phyloP scores from a whole-genome alignment of 176 grass and related monocot species.

The Chloris gayana region DNA sequence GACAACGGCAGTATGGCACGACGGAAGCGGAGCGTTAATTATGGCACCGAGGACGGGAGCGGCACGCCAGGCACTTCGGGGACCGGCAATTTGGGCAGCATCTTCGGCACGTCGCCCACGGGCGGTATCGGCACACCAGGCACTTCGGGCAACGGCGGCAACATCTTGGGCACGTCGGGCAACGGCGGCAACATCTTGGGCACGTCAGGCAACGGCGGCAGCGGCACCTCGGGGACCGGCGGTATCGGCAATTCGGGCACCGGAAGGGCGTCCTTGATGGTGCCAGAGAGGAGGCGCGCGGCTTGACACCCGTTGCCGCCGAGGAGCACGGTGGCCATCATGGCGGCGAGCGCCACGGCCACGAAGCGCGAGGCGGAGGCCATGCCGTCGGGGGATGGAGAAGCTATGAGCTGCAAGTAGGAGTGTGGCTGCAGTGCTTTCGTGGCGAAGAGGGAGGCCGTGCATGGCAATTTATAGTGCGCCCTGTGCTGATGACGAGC shows the following conservation, averaged over 20 bases:
- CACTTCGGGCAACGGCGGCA: neutral
- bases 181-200: neutral
- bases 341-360: slow-evolving; percentile 21
- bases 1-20: neutral
- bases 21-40: neutral
- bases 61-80: neutral
- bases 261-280: neutral
- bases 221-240: neutral
- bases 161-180: neutral
- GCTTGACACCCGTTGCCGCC: slow-evolving; percentile 23
- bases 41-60: neutral
- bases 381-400: neutral
- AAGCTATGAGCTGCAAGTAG: neutral
- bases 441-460: neutral
- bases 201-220: neutral
- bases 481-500: neutral
- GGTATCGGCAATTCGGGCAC: neutral
- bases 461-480: slow-evolving; percentile 42
- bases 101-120: neutral
- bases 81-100: neutral
- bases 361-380: slow-evolving; percentile 29
- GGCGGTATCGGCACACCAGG: neutral
- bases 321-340: slow-evolving; percentile 15
- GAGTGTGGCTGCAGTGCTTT: neutral
- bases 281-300: slow-evolving; percentile 39